Conservation (phyloP, 2,329 filamentous ascomycete species). For the Karstenula rhodostoma region DNA sequence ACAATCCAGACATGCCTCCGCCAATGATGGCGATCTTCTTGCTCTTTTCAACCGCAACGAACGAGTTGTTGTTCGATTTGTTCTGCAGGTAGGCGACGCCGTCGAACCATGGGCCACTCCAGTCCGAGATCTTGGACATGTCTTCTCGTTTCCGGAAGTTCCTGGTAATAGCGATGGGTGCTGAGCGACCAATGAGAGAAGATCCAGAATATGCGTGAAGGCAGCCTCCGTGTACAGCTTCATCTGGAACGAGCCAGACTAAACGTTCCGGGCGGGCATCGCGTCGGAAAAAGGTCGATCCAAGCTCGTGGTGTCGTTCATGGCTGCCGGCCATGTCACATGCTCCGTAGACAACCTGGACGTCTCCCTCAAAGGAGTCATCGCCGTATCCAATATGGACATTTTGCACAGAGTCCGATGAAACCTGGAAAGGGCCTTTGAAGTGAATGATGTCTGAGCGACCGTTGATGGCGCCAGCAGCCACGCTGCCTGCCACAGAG, state of each 20-base stretch:
- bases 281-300: conserved; percentile 41
- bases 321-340: conserved; percentile 49
- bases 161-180: conserved; percentile 48
- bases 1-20: conserved; percentile 70
- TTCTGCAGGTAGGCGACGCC: conserved; percentile 66
- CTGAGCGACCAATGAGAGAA: conserved; percentile 52
- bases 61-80: conserved; percentile 62
- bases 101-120: conserved; percentile 71
- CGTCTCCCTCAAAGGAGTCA: conserved; percentile 52
- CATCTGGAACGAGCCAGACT: conserved; percentile 57
- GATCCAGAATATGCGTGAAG: conserved; percentile 55
- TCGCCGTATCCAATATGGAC: conserved; percentile 56
- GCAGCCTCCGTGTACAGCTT: conserved; percentile 51
- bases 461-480: conserved; percentile 17
- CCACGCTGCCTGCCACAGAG: conserved; percentile 18
- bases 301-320: conserved; percentile 56
- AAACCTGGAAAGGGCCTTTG: conserved; percentile 42
- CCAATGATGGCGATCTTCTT: conserved; percentile 71
- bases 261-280: conserved; percentile 54
- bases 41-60: conserved; percentile 63
- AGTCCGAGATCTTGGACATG: conserved; percentile 60
- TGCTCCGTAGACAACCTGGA: conserved; percentile 56
- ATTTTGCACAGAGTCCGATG: conserved; percentile 57
- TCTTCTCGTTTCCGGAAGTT: conserved; percentile 48
- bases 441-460: conserved; percentile 40